Conservation (phyloP, 2,329 filamentous ascomycete species). For the Diaporthe sp. region DNA sequence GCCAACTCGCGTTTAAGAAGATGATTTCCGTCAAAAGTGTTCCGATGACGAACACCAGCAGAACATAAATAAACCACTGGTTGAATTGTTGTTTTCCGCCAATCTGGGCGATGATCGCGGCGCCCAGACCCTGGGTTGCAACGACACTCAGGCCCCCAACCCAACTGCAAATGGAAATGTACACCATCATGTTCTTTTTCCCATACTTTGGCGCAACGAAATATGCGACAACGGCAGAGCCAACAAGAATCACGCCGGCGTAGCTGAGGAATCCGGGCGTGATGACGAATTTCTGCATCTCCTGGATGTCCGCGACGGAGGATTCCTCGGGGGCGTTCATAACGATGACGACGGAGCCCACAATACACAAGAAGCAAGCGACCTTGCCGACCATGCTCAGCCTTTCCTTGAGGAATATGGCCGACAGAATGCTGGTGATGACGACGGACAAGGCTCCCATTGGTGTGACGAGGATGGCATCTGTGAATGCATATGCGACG, state of each 20-base stretch:
- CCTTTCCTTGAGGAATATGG: slow-evolving; percentile 95
- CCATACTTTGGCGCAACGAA: slow-evolving; percentile 90
- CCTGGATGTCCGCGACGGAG: slow-evolving; percentile 86
- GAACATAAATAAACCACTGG: slow-evolving; percentile 95
- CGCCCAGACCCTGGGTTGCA: slow-evolving; percentile 90
- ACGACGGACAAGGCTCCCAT: slow-evolving; percentile 78
- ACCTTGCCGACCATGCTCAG: slow-evolving; percentile 97
- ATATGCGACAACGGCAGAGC: slow-evolving; percentile 76
- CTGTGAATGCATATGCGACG: slow-evolving; percentile 93
- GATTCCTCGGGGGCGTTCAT: slow-evolving; percentile 91
- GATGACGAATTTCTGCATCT: slow-evolving; percentile 91
- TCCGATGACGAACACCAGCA: slow-evolving; percentile 89
- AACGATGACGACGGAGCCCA: slow-evolving; percentile 93
- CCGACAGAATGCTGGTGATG: slow-evolving; percentile 88
- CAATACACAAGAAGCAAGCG: slow-evolving; percentile 93
- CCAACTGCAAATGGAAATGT: slow-evolving; percentile 95
- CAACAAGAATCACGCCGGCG: slow-evolving; percentile 83
- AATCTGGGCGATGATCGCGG: slow-evolving; percentile 89
- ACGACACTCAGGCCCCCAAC: slow-evolving; percentile 95
- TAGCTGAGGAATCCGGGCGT: slow-evolving; percentile 88
- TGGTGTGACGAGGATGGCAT: slow-evolving; percentile 61
- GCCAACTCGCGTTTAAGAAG: slow-evolving; percentile 86
- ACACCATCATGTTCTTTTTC: slow-evolving; percentile 97
- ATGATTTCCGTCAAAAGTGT: slow-evolving; percentile 95
- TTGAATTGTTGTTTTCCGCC: slow-evolving; percentile 90